Base-by-base conservation (phyloP, 106 monocot genomes). In the Phalaenopsis aphrodite region DNA sequence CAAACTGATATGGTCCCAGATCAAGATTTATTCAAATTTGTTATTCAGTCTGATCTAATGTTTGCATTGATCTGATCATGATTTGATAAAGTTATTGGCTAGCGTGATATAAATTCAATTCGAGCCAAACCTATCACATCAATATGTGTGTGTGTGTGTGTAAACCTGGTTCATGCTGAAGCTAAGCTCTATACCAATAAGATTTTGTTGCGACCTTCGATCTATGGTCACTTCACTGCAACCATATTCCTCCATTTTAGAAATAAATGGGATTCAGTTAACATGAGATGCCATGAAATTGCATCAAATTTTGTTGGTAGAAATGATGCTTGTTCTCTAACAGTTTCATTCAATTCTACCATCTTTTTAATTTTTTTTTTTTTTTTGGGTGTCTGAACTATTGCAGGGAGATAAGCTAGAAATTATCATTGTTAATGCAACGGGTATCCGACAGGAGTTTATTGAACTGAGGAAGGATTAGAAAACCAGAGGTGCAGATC, bases 381-480 rank as follows among this genome's bases (percentile, higher is more conserved):
- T 71, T 45, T 71, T 3, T 84, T 56, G 1, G 3, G 17, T 19
- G 49, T 56, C 55, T 83, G 43, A 19, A 74, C 42, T 18, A 18
- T 68, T 88, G 58, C 88, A 98, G 97, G 97, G 98, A 24, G 98
- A 99, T 77, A 88, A 87, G 75, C 39, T 99, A 12, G 98, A 99
- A 84, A 93, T 99, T 42, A 84, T 94, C 16, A 61, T 99, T 36
- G 83, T 99, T 23, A 99, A 99, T 85, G 85, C 89, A 23, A 78
- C 89, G 36, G 98, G 94, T 16, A 91, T 88, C 21, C 80, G 76
- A 75, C 83, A 83, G 78, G 98, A 99, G 67, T 88, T 84, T 48
- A 84, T 99, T 55, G 92, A 93, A 23, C 92, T 99, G 47, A 85
- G 94, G 83, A 94, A 91, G 82, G 98, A 99, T 68, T 93, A 83